Evolutionary conservation across 495 filamentous ascomycete species (phyloP).

Genomic region (Cetradonia linearis): DNA sequence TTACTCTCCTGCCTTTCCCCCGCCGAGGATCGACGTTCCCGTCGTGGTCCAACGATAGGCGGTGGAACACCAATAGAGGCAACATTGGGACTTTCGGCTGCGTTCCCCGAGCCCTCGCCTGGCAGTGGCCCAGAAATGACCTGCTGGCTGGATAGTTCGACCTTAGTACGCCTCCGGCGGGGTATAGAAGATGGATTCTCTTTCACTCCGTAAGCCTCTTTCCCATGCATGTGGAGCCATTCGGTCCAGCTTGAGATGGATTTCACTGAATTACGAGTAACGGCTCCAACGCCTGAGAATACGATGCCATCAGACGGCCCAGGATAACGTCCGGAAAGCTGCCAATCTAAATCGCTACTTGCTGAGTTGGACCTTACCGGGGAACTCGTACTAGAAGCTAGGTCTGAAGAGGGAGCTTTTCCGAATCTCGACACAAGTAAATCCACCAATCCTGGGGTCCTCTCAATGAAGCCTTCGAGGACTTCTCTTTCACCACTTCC

Average conservation of each 20-base stretch:
- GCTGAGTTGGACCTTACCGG: constrained; percentile 10
- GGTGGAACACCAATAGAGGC: constrained; percentile 17
- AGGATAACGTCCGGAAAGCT: constrained; percentile 8
- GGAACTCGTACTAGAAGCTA: not conserved
- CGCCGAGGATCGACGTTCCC: not conserved
- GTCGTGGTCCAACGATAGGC: constrained; percentile 15
- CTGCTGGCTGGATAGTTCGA: constrained; percentile 13
- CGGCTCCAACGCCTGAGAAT: constrained; percentile 64
- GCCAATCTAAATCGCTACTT: not conserved
- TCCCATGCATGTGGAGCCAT: constrained; percentile 66
- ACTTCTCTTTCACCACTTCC: constrained; percentile 87
- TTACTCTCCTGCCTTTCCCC: not conserved
- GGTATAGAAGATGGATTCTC: constrained; percentile 57
- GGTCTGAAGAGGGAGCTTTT: constrained; percentile 30
- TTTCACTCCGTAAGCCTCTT: constrained; percentile 67
- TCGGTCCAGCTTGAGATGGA: constrained; percentile 74
- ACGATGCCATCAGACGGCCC: constrained; percentile 65
- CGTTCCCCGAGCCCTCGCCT: not conserved
- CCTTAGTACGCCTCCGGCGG: constrained; percentile 33
- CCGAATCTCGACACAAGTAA: constrained; percentile 81
- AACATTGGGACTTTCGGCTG: not conserved
- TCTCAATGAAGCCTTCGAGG: constrained; percentile 65
- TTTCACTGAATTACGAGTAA: constrained; percentile 54
- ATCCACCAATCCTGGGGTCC: constrained; percentile 63
- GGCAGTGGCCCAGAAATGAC: not conserved